Conservation (phyloP, 495 filamentous ascomycete genomes). For the Annulohypoxylon maeteangense region DNA sequence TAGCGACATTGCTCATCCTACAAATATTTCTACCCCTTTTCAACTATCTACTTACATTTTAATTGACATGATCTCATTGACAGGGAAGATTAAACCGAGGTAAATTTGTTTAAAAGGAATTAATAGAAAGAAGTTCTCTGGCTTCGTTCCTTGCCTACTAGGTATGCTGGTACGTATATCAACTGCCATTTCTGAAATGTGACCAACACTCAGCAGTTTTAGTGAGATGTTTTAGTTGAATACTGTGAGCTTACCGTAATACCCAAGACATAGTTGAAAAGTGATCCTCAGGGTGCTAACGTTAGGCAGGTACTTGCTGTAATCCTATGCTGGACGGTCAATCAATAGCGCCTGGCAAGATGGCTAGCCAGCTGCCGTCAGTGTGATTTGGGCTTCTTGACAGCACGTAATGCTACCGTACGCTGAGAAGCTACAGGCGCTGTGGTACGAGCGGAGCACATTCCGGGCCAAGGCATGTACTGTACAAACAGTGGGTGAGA, state of each 20-base stretch:
- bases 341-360: background rate
- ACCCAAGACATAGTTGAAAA: background rate
- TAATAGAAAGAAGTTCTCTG: background rate
- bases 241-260: background rate
- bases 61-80: too few relatives aligned
- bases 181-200: background rate
- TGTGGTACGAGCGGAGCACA: background rate
- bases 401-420: slow-evolving; percentile 1
- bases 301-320: background rate
- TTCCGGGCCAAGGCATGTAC: slow-evolving; percentile 16
- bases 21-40: too few relatives aligned
- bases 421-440: background rate
- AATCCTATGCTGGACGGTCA: background rate
- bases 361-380: background rate
- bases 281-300: background rate
- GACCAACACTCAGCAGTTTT: background rate
- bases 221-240: background rate
- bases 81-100: too few relatives aligned
- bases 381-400: background rate
- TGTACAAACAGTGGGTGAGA: background rate
- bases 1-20: too few relatives aligned
- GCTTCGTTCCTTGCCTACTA: background rate
- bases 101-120: background rate
- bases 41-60: too few relatives aligned
- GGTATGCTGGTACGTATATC: background rate